A percentile compares a stretch with the other conserved stretches of the same genome.
Conservation (phyloP, 2,329 filamentous ascomycete genomes). For the Epichloe gansuensis region DNA sequence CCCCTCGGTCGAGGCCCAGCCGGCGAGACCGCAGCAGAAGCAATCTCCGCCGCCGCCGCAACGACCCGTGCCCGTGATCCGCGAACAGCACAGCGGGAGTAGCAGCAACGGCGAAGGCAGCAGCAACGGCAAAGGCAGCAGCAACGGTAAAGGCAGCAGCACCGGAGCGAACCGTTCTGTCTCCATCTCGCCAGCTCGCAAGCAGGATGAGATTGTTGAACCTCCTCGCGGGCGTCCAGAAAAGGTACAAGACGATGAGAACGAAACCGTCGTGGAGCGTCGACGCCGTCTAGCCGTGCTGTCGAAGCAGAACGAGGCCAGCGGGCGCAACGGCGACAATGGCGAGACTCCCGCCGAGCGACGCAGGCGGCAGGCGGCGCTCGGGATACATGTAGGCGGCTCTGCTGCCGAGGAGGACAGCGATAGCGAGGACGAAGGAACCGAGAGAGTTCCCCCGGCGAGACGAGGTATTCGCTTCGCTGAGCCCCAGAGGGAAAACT, state of each 20-base stretch:
- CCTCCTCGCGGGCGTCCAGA: constrained; percentile 1
- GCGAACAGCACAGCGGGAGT: constrained; percentile 9
- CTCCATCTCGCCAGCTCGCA: constrained; percentile 10
- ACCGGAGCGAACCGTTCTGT: constrained; percentile 8
- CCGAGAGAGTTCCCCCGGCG: constrained; percentile 35
- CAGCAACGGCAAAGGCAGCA: constrained; percentile 6
- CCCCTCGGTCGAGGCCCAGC: constrained; percentile 7
- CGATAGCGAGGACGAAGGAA: constrained; percentile 43
- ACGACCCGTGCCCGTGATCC: constrained; percentile 9
- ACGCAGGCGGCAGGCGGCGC: constrained; percentile 57
- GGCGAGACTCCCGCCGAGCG: constrained; percentile 64
- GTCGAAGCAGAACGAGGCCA: constrained; percentile 25
- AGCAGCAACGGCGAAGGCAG: constrained; percentile 8
- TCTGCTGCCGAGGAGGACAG: constrained; percentile 34
- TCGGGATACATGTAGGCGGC: constrained; percentile 39
- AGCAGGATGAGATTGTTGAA: neutral
- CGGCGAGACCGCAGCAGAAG: neutral
- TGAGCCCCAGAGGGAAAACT: constrained; percentile 22
- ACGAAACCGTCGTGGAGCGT: constrained; percentile 59
- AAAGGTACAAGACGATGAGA: constrained; percentile 12
- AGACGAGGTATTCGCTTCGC: constrained; percentile 50
- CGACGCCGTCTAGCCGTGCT: constrained; percentile 48
- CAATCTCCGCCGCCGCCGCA: neutral
- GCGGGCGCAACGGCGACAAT: constrained; percentile 15
- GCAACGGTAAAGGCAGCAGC: constrained; percentile 3